These are phyloP conservation scores for Chalciporus pseudorubinellus DNA, from an alignment of 768 basidiomycete species.

Conservation along the genomic window DNA sequence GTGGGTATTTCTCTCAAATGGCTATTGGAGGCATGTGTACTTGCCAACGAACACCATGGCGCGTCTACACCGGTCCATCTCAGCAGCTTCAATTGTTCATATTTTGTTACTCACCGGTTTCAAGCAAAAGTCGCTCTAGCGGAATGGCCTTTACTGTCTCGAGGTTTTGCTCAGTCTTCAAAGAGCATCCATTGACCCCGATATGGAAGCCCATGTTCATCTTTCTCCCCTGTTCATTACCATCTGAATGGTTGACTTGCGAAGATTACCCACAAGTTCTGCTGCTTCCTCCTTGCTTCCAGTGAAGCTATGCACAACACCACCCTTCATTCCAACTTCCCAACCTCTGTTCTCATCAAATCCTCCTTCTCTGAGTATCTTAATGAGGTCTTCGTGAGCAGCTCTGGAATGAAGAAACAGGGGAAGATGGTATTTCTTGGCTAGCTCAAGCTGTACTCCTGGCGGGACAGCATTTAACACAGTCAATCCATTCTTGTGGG, in stretches of 20 bases:
- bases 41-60: constrained; percentile 71
- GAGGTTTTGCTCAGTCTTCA: constrained; percentile 71
- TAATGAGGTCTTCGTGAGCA: constrained; percentile 69
- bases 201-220: constrained; percentile 62
- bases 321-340: constrained; percentile 57
- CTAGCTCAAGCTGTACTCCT: constrained; percentile 59
- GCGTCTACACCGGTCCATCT: constrained; percentile 43
- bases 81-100: background rate
- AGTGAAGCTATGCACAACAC: constrained; percentile 84
- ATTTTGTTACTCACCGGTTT: constrained; percentile 55
- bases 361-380: constrained; percentile 62
- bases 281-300: constrained; percentile 58
- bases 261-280: constrained; percentile 56
- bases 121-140: constrained; percentile 61
- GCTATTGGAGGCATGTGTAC: constrained; percentile 58
- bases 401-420: constrained; percentile 80
- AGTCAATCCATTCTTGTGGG: background rate
- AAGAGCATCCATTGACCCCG: constrained; percentile 72
- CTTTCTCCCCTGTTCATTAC: constrained; percentile 35
- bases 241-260: background rate
- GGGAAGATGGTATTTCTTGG: constrained; percentile 70
- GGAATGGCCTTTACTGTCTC: constrained; percentile 53
- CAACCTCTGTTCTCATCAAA: constrained; percentile 57
- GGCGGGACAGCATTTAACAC: background rate
- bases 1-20: constrained; percentile 49